Evolutionary conservation across 1,139 yeast species (phyloP), one percentile per base, ranked within the genome.

Genomic region (Yamadazyma mexicana): DNA sequence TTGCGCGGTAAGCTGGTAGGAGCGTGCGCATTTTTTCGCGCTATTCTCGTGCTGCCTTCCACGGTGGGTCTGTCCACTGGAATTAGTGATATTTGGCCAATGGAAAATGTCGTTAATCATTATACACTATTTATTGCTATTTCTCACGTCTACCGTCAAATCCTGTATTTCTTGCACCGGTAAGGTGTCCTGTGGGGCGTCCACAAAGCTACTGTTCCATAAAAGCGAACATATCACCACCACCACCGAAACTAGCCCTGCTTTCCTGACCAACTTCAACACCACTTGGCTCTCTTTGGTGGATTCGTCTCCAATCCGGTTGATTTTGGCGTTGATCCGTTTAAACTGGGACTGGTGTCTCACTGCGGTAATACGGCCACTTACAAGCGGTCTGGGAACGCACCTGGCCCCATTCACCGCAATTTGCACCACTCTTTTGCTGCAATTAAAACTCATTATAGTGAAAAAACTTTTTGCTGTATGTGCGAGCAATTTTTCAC

Each of bases 181-280:
- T 7, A 26, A 34, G 14, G 46, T 44, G 17, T 50, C 54, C 3
- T 31, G 38, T 7, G 30, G 34, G 14, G 46, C 43, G 15, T 50
- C 54, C 3, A 43, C 43, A 31, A 43, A 45, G 4, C 55, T 48
- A 33, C 70, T 62, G 26, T 70, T 66, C 61, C 64, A 67, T 25
- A 60, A 53, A 31, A 71, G 49, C 40, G 69, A 61, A 27, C 64
- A 64, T 8, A 71, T 34, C 1, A 68, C 71, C 5, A 60, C 55
- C 4, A 66, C 44, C 4, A 66, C 51, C 1, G 76, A 65, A 6
- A 56, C 48, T 1, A 56, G 64, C 1, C 77, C 77, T 1, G 58
- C 43, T 34, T 49, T 52, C 35, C 77, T 52, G 20, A 71, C 49
- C 10, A 51, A 44, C 40, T 56, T 61, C 38, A 71, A 50, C 3